phyloP scores from a whole-genome alignment of 2,329 filamentous ascomycete species.

The Neurospora sp. region DNA sequence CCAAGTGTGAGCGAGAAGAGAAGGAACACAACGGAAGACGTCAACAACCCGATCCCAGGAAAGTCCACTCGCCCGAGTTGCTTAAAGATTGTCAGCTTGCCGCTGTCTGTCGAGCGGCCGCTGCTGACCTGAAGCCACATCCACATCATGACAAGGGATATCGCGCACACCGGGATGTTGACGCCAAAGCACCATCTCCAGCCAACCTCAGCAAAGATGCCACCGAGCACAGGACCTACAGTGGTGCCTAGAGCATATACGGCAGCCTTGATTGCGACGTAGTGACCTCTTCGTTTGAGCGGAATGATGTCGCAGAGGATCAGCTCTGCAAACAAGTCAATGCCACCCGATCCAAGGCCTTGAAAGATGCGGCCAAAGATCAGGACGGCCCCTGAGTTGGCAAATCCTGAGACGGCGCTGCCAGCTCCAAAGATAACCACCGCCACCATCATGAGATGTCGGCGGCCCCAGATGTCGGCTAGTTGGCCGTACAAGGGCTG shows the following conservation, averaged over 20 bases:
- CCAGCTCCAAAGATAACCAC: slow-evolving; percentile 36
- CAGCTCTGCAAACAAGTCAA: slow-evolving; percentile 28
- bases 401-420: slow-evolving; percentile 33
- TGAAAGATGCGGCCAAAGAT: slow-evolving; percentile 33
- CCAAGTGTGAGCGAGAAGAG: slow-evolving; percentile 14
- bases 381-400: slow-evolving; percentile 28
- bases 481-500: slow-evolving; percentile 37
- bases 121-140: slow-evolving; percentile 16
- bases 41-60: slow-evolving; percentile 13
- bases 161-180: slow-evolving; percentile 18
- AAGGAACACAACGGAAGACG: slow-evolving; percentile 13
- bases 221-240: slow-evolving; percentile 23
- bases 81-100: neutral
- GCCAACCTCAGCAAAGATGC: slow-evolving; percentile 18
- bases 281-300: slow-evolving; percentile 34
- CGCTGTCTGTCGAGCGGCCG: slow-evolving; percentile 4
- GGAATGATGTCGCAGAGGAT: slow-evolving; percentile 41
- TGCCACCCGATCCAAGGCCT: slow-evolving; percentile 32
- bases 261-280: slow-evolving; percentile 26
- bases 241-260: slow-evolving; percentile 26
- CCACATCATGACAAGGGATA: slow-evolving; percentile 16
- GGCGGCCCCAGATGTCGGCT: slow-evolving; percentile 37
- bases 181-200: slow-evolving; percentile 33
- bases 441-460: slow-evolving; percentile 27
- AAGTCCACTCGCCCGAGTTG: slow-evolving; percentile 14